Evolutionary conservation across 768 basidiomycete species (phyloP).

Genomic region (Galerina marginata): DNA sequence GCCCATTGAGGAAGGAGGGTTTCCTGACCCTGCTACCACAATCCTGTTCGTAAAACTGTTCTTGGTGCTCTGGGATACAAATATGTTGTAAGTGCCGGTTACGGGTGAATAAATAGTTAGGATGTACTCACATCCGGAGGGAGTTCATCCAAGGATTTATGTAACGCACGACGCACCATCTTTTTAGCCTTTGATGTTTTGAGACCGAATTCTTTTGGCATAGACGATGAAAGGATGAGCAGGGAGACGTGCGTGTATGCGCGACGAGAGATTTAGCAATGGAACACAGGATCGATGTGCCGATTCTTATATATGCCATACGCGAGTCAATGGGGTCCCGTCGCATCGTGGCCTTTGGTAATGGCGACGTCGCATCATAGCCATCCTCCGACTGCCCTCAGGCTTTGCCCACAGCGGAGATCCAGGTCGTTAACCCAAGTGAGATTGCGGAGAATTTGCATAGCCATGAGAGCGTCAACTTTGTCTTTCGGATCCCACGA

Average conservation of each 20-base stretch:
- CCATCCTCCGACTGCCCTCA: not conserved
- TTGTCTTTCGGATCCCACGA: not conserved
- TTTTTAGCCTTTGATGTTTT: too few species aligned
- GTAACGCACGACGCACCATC: not conserved
- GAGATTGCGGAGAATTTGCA: not conserved
- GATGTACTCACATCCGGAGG: slow-evolving; percentile 2
- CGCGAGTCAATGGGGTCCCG: not conserved
- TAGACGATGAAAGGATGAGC: too few species aligned
- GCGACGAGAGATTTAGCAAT: not conserved
- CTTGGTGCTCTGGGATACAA: slow-evolving; percentile 8
- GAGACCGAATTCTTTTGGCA: too few species aligned
- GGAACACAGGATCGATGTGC: too few species aligned
- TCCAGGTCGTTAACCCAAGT: not conserved
- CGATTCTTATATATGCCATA: not conserved
- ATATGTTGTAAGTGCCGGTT: not conserved
- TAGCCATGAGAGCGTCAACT: not conserved
- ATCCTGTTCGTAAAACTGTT: slow-evolving; percentile 15
- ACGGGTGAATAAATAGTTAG: not conserved
- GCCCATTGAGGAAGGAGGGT: not conserved
- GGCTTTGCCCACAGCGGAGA: not conserved
- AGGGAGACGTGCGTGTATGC: too few species aligned
- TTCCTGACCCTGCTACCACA: not conserved
- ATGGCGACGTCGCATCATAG: not conserved
- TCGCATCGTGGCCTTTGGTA: slow-evolving; percentile 6
- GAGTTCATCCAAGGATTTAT: slow-evolving; percentile 5